Evolutionary conservation across 805 yeast genomes (phyloP).

Genomic region (Grigorovia humatica): DNA sequence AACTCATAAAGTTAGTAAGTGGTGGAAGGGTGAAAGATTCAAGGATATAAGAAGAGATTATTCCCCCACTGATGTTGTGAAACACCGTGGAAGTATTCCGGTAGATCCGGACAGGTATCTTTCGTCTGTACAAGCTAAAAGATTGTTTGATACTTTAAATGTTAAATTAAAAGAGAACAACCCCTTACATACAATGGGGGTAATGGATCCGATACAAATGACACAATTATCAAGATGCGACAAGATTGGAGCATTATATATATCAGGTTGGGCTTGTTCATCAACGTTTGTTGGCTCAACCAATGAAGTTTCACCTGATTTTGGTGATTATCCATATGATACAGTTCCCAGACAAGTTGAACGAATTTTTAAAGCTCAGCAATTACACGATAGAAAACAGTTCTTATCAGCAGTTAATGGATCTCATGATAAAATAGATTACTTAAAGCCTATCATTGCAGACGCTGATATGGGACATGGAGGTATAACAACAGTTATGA

Average conservation of each 20-base stretch:
- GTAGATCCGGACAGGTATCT: constrained; percentile 26
- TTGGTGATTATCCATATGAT: constrained; percentile 60
- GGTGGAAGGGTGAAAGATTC: constrained; percentile 44
- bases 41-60: constrained; percentile 41
- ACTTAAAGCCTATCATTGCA: constrained; percentile 52
- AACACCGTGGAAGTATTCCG: constrained; percentile 41
- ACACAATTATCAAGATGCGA: constrained; percentile 39
- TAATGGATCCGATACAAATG: constrained; percentile 54
- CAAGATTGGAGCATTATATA: constrained; percentile 43
- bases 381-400: constrained; percentile 44
- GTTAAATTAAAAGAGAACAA: constrained; percentile 31
- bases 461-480: constrained; percentile 65
- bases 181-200: constrained; percentile 51
- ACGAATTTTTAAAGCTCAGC: constrained; percentile 47
- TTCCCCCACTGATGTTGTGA: constrained; percentile 41
- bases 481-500: constrained; percentile 52
- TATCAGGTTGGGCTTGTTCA: constrained; percentile 56
- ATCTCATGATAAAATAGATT: constrained; percentile 31
- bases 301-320: constrained; percentile 54
- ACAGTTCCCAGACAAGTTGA: constrained; percentile 62
- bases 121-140: constrained; percentile 45
- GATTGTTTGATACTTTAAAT: constrained; percentile 37
- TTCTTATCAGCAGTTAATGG: constrained; percentile 28
- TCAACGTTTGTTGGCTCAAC: constrained; percentile 44
- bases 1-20: constrained; percentile 31